Base-by-base conservation (phyloP, 331 rosid species). In the Telfairia occidentalis region DNA sequence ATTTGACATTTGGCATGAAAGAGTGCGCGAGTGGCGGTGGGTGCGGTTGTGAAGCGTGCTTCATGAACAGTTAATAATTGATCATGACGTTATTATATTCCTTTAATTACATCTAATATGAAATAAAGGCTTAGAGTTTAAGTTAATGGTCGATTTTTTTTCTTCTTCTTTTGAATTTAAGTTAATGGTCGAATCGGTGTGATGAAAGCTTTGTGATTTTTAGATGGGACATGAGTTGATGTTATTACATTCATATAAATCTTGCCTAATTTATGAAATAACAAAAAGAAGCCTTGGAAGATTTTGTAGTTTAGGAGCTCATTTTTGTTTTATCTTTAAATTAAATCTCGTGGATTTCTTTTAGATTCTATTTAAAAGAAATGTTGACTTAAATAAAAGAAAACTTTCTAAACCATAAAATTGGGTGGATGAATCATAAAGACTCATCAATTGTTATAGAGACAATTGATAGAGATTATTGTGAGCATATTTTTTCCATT, bases 51-150 rank as follows among this genome's bases (percentile, higher is more conserved):
- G 81, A 82, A 77, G 73, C 88, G 71, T 81, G 81, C 85, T 78
- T 84, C 84, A 81, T 81, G 24, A 29, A 84, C 82, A 84, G 84
- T 71, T 28, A 48, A 48, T 46, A 26, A 72, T 60, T 40, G 88
- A 88, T 89, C 84, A 79, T 66, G 87, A 85, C 86, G 72, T 88
- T 82, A 79, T 81, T 78, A 30, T 67, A 80, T 50, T 84, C 84
- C 76, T 71, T 85, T 66, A 88, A 82, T 77, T 21, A 42, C 32
- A 28, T 23, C 35, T 40, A 42, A 38, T 18, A 16, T 71, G 40
- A 71, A 71, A 71, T 42, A 0, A 40, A 70, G 24, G 7, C 9
- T 18, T 29, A 9, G 15, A 60, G 9, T 29, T 60, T 60, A 60
- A 60, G 70, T 54, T 24, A 54, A 23, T 54, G 29, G 29, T 19